Conservation (phyloP, 1,139 yeast species). For the Debaryomyces sp. region DNA sequence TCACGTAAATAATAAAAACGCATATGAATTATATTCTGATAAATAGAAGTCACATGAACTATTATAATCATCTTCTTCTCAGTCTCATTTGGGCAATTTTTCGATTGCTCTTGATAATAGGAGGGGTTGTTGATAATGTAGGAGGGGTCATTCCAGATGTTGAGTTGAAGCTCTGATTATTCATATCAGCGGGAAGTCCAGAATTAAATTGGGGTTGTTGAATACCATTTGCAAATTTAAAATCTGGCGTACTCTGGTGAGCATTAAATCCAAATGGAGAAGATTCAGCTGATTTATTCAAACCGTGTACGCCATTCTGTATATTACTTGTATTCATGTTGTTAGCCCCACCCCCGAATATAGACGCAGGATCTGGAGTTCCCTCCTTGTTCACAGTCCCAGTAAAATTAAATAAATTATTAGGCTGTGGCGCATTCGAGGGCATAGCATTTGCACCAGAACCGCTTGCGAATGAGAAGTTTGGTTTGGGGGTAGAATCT, state of each 20-base stretch:
- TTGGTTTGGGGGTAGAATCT: conserved; percentile 1
- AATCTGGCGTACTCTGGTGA: background rate
- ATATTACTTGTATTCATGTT: conserved; percentile 2
- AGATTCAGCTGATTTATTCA: background rate
- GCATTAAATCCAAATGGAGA: background rate
- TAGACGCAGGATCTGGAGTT: conserved; percentile 33
- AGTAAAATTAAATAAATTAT: conserved; percentile 18
- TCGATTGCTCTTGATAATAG: conserved; percentile 22
- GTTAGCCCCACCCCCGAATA: conserved; percentile 18
- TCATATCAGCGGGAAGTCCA: background rate
- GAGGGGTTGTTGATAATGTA: conserved; percentile 16
- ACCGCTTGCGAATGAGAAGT: conserved; percentile 1
- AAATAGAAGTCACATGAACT: conserved; percentile 2
- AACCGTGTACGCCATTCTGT: conserved; percentile 1
- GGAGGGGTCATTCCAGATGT: conserved; percentile 9
- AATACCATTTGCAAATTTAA: conserved; percentile 2
- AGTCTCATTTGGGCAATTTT: conserved; percentile 33
- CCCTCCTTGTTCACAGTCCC: conserved; percentile 19
- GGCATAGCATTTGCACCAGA: background rate
- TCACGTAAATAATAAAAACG: conserved; percentile 1
- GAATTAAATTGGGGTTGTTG: background rate
- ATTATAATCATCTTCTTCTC: conserved; percentile 24
- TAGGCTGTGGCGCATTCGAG: background rate
- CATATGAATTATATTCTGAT: background rate
- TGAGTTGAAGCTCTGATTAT: background rate